phyloP scores from a whole-genome alignment of 768 basidiomycete species.

The Boletellus ananiceps region DNA sequence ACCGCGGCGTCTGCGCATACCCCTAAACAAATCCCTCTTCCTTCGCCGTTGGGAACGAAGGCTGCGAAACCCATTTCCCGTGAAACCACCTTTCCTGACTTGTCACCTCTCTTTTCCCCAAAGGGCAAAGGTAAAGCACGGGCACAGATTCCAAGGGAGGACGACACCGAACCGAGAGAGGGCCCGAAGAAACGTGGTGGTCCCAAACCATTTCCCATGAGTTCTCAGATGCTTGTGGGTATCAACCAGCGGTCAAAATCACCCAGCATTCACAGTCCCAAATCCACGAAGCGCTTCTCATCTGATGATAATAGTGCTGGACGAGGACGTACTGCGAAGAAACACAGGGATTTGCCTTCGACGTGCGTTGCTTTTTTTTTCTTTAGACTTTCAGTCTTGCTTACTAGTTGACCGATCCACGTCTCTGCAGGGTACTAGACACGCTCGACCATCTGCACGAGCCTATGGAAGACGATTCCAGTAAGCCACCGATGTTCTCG shows the following conservation, averaged over 20 bases:
- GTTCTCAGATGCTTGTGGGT: slow-evolving; percentile 38
- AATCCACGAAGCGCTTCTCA: slow-evolving; percentile 28
- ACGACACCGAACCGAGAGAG: neutral
- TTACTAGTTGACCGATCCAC: neutral
- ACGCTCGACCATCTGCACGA: slow-evolving; percentile 16
- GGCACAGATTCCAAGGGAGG: slow-evolving; percentile 2
- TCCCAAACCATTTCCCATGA: slow-evolving; percentile 46
- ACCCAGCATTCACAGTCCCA: slow-evolving; percentile 7
- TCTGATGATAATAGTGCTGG: slow-evolving; percentile 31
- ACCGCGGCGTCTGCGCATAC: neutral
- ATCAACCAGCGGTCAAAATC: slow-evolving; percentile 31
- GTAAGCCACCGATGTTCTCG: slow-evolving; percentile 27
- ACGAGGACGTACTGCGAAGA: slow-evolving; percentile 28
- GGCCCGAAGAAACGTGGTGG: neutral
- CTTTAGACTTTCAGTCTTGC: neutral
- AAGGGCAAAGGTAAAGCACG: slow-evolving; percentile 19
- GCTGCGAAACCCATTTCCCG: slow-evolving; percentile 4
- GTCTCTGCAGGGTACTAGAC: slow-evolving; percentile 5
- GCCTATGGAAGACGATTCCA: slow-evolving; percentile 37
- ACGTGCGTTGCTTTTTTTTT: slow-evolving; percentile 10
- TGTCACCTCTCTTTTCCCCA: slow-evolving; percentile 22
- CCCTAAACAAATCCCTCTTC: slow-evolving; percentile 13
- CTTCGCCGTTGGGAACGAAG: slow-evolving; percentile 15
- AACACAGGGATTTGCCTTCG: slow-evolving; percentile 26
- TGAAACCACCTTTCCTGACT: slow-evolving; percentile 17